phyloP scores from a whole-genome alignment of 2,329 filamentous ascomycete species.

The Corniculantispora saksenae region DNA sequence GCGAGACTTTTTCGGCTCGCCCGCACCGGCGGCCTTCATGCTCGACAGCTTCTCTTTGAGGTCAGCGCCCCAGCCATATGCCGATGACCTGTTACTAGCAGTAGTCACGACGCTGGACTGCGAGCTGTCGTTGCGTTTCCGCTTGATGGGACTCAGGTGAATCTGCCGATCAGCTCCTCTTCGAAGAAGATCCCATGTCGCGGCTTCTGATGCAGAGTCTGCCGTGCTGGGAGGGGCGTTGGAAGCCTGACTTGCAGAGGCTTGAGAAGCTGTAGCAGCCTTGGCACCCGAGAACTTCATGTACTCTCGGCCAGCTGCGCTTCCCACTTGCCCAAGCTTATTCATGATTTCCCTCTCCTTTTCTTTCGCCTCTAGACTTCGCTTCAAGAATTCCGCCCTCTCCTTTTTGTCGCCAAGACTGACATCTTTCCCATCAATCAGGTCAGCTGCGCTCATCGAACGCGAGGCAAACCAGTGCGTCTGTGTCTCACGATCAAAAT shows the following conservation, averaged over 20 bases:
- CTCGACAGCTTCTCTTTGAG: slow-evolving; percentile 57
- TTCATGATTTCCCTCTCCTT: slow-evolving; percentile 72
- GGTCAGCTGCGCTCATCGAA: slow-evolving; percentile 55
- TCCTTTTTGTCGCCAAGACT: slow-evolving; percentile 60
- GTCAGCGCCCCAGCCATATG: slow-evolving; percentile 58
- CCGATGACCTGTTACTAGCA: slow-evolving; percentile 28
- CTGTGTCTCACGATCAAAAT: slow-evolving; percentile 61
- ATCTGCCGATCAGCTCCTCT: slow-evolving; percentile 43
- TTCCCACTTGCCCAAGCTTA: slow-evolving; percentile 64
- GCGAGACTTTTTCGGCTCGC: slow-evolving; percentile 37
- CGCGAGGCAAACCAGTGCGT: slow-evolving; percentile 56
- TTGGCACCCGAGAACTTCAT: slow-evolving; percentile 49
- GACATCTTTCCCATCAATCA: slow-evolving; percentile 66
- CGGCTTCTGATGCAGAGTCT: slow-evolving; percentile 43
- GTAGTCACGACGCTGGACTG: slow-evolving; percentile 33
- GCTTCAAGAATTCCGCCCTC: slow-evolving; percentile 65
- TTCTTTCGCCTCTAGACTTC: slow-evolving; percentile 65
- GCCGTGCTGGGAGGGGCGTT: slow-evolving; percentile 26
- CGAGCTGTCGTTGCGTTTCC: slow-evolving; percentile 58
- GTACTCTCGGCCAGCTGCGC: slow-evolving; percentile 70
- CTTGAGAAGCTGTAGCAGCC: background rate
- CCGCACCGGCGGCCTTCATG: slow-evolving; percentile 63
- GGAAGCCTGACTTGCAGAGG: slow-evolving; percentile 6
- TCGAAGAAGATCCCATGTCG: slow-evolving; percentile 34
- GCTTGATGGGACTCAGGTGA: slow-evolving; percentile 60